These are phyloP conservation scores for Rosa hybrid DNA, from an alignment of 331 rosid species.

Conservation along the genomic window DNA sequence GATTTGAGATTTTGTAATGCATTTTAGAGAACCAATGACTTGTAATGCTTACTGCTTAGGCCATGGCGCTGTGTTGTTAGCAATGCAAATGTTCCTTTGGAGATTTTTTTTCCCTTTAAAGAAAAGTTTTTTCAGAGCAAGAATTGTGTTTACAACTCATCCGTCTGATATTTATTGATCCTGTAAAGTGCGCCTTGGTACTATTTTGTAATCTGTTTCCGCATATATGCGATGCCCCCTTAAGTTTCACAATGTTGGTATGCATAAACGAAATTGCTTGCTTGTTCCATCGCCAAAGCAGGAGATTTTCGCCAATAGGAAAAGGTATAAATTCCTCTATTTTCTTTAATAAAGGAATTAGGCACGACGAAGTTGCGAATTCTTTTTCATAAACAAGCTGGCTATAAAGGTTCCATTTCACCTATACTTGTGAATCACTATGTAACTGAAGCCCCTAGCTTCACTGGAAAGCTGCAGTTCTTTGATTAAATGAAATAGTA, in stretches of 20 bases:
- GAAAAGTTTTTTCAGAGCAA: neutral
- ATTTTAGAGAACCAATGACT: conserved; percentile 4
- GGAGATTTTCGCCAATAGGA: neutral
- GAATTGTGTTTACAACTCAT: neutral
- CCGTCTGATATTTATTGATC: neutral
- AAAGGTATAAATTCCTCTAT: neutral
- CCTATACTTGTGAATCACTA: neutral
- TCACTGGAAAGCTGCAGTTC: neutral
- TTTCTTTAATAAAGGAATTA: neutral
- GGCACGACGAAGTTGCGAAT: neutral
- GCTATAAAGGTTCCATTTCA: neutral
- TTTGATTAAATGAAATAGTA: neutral
- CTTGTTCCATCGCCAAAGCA: neutral
- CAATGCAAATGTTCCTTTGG: neutral
- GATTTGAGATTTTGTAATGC: conserved; percentile 22
- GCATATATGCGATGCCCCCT: neutral
- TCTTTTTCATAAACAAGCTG: neutral
- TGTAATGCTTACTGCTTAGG: neutral
- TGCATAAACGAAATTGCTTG: neutral
- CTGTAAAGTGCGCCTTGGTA: neutral
- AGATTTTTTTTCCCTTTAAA: neutral
- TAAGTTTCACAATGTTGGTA: neutral
- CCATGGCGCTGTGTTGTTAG: neutral
- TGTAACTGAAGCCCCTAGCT: neutral
- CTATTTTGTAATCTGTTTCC: neutral